Conservation (phyloP, 495 filamentous ascomycete genomes). For the Annulohypoxylon nitens region DNA sequence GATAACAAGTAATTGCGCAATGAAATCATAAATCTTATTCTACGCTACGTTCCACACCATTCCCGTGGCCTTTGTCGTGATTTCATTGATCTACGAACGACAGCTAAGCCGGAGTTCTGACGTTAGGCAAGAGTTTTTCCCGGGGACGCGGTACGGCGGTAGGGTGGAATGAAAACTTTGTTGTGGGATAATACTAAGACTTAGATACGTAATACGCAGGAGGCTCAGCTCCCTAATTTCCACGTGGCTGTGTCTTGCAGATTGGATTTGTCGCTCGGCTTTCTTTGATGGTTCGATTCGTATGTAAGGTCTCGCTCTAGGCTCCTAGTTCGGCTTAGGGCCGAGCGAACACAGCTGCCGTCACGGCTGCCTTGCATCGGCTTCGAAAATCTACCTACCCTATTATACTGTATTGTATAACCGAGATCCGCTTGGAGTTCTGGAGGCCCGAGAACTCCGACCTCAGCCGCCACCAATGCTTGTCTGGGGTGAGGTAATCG, state of each 20-base stretch:
- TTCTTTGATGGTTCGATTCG: slow-evolving; percentile 3
- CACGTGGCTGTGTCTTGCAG: slow-evolving; percentile 19
- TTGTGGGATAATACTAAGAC: slow-evolving; percentile 4
- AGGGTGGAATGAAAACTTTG: slow-evolving; percentile 14
- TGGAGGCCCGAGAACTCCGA: background rate
- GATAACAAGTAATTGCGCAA: slow-evolving; percentile 23
- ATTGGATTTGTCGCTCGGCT: slow-evolving; percentile 13
- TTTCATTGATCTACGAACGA: slow-evolving; percentile 5
- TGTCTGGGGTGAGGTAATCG: background rate
- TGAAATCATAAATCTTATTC: slow-evolving; percentile 13
- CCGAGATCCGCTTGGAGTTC: slow-evolving; percentile 2
- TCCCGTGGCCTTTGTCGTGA: background rate
- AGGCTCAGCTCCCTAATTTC: slow-evolving; percentile 20
- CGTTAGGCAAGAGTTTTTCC: background rate
- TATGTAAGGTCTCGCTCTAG: slow-evolving; percentile 5
- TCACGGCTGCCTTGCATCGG: background rate
- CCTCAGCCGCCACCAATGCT: background rate
- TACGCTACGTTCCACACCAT: slow-evolving; percentile 1
- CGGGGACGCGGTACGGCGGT: slow-evolving; percentile 14
- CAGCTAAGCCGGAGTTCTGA: background rate
- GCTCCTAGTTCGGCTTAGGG: slow-evolving; percentile 5
- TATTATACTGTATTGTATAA: too few species aligned
- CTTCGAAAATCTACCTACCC: background rate
- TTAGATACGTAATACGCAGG: slow-evolving; percentile 24
- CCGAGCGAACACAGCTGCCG: background rate